phyloP scores from a whole-genome alignment of 805 yeast species.

The Cyberlindnera euphorbiiphila region DNA sequence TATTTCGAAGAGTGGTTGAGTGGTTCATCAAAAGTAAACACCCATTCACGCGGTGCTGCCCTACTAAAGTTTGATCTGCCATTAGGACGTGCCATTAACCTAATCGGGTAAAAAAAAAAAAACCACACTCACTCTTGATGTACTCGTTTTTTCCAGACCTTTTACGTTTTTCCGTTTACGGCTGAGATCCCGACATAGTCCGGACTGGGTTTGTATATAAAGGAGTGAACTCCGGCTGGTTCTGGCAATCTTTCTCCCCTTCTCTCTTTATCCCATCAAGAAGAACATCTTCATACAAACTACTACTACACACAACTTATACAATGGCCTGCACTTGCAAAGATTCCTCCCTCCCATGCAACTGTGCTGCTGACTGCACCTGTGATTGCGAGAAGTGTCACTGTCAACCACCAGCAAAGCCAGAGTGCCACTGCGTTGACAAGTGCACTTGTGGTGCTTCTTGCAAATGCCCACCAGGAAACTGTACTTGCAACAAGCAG shows the following conservation, averaged over 20 bases:
- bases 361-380: constrained; percentile 6
- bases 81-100: too few species aligned
- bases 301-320: background rate
- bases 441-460: constrained; percentile 10
- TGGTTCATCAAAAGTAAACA: too few species aligned
- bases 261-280: background rate
- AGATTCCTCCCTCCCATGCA: constrained; percentile 7
- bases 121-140: too few species aligned
- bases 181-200: too few species aligned
- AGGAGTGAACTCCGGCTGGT: too few species aligned
- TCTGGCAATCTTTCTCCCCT: background rate
- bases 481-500: constrained; percentile 11
- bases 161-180: too few species aligned
- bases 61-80: too few species aligned
- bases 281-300: background rate
- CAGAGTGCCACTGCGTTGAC: constrained; percentile 8
- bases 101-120: too few species aligned
- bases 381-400: constrained; percentile 10
- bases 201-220: too few species aligned
- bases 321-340: constrained; percentile 11
- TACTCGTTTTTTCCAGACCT: too few species aligned
- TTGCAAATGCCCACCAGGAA: constrained; percentile 12
- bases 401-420: constrained; percentile 9
- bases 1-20: too few species aligned
- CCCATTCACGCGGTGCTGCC: too few species aligned